These are phyloP conservation scores for Boletus sensibilis DNA, from an alignment of 768 basidiomycete genomes.

Conservation along the genomic window DNA sequence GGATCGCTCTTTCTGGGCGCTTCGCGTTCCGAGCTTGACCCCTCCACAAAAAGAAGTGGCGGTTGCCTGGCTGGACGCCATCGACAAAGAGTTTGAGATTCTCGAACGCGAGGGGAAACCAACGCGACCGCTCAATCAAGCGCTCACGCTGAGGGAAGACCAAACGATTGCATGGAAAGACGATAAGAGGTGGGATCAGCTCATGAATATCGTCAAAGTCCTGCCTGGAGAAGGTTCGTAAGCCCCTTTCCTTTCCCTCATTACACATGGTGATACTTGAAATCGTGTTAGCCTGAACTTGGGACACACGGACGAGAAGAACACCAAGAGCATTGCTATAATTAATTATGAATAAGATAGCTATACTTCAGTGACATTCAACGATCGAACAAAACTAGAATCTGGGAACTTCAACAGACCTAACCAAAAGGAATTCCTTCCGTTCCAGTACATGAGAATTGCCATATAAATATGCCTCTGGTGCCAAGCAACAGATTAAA, in stretches of 20 bases:
- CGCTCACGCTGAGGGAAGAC: slow-evolving; percentile 53
- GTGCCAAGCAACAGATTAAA: neutral
- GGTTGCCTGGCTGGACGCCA: slow-evolving; percentile 51
- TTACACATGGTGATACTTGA: neutral
- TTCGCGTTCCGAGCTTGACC: slow-evolving; percentile 51
- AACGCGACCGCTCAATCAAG: slow-evolving; percentile 35
- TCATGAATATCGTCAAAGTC: slow-evolving; percentile 40
- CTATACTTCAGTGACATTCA: neutral
- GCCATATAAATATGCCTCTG: neutral
- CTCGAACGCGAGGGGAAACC: slow-evolving; percentile 38
- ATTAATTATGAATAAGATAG: slow-evolving; percentile 10
- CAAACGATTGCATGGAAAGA: slow-evolving; percentile 52
- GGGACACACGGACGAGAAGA: neutral
- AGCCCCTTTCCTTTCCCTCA: neutral
- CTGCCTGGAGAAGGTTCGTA: slow-evolving; percentile 27
- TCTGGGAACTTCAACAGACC: neutral
- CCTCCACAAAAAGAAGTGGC: slow-evolving; percentile 48
- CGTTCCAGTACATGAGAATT: neutral
- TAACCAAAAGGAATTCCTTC: neutral
- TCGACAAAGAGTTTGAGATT: slow-evolving; percentile 44
- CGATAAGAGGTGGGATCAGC: slow-evolving; percentile 53
- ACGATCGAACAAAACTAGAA: neutral
- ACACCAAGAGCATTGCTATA: neutral
- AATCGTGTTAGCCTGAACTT: neutral
- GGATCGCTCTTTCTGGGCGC: slow-evolving; percentile 62